Conservation (phyloP, 768 basidiomycete genomes). For the Lyophyllum decastes region DNA sequence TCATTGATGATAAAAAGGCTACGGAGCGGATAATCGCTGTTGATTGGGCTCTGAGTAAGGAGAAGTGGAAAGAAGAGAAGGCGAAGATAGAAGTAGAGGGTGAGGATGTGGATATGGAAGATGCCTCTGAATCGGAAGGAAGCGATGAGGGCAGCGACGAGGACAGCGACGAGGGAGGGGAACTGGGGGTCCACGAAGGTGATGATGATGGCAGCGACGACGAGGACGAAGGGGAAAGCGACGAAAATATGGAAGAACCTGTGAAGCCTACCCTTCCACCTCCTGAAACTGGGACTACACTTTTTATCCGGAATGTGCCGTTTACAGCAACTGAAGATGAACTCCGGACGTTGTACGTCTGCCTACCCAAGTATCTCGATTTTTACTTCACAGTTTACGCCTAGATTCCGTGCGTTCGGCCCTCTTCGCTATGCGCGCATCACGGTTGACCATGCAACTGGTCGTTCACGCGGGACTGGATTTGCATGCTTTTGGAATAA, state of each 20-base stretch:
- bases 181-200: conserved; percentile 45
- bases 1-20: conserved; percentile 33
- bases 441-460: conserved; percentile 79
- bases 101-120: conserved; percentile 39
- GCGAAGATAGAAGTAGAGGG: conserved; percentile 47
- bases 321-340: conserved; percentile 95
- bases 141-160: conserved; percentile 27
- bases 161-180: conserved; percentile 39
- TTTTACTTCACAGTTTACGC: conserved; percentile 1
- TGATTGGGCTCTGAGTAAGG: conserved; percentile 96
- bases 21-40: conserved; percentile 79
- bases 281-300: conserved; percentile 85
- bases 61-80: conserved; percentile 85
- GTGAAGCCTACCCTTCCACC: conserved; percentile 73
- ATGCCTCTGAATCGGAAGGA: conserved; percentile 30
- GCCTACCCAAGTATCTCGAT: neutral
- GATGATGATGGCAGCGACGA: conserved; percentile 43
- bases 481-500: conserved; percentile 98
- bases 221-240: conserved; percentile 33
- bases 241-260: conserved; percentile 42
- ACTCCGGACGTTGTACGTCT: conserved; percentile 73
- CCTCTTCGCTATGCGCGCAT: conserved; percentile 92
- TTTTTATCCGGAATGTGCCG: conserved; percentile 93
- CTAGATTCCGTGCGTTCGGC: conserved; percentile 89
- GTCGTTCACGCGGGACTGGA: conserved; percentile 90